Percentiles rank a stretch among this genome's conserved stretches.
Conservation (phyloP, 345 rosid species). For the Euphorbia tirucalli region DNA sequence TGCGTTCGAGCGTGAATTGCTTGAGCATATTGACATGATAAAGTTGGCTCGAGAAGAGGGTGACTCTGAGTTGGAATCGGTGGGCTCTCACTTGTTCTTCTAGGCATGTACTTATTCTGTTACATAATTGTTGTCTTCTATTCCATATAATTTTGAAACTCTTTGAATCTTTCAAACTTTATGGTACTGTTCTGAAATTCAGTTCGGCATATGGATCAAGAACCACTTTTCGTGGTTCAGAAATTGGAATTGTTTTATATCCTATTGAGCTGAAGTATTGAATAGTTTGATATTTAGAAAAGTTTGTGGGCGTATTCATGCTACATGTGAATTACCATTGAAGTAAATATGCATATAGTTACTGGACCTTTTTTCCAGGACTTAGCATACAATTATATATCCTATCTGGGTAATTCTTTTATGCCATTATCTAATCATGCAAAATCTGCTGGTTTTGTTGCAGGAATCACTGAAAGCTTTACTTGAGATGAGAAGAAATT, state of each 20-base stretch:
- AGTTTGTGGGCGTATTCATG: background rate
- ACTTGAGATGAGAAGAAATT: constrained; percentile 70
- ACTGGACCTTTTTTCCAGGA: background rate
- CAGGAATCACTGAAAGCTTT: constrained; percentile 76
- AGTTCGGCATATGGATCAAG: background rate
- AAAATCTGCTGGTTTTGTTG: constrained; percentile 7
- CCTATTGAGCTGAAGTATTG: background rate
- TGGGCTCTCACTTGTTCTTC: constrained; percentile 59
- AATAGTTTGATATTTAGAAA: background rate
- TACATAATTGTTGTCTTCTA: constrained; percentile 17
- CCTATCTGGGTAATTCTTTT: too few species aligned
- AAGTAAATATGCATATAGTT: too few species aligned
- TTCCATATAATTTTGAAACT: background rate
- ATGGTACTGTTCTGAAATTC: background rate
- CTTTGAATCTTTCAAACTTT: background rate
- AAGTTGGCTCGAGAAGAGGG: constrained; percentile 88
- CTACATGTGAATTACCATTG: too few species aligned
- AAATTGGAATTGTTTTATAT: background rate
- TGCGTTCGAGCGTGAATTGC: constrained; percentile 71
- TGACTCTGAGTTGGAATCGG: constrained; percentile 88
- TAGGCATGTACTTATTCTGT: constrained; percentile 63
- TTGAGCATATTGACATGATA: constrained; percentile 94
- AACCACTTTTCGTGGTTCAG: background rate
- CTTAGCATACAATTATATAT: too few species aligned
- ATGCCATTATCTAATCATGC: constrained; percentile 7